Evolutionary conservation across 1,139 yeast genomes (phyloP).

Genomic region (Pichia inconspicua): DNA sequence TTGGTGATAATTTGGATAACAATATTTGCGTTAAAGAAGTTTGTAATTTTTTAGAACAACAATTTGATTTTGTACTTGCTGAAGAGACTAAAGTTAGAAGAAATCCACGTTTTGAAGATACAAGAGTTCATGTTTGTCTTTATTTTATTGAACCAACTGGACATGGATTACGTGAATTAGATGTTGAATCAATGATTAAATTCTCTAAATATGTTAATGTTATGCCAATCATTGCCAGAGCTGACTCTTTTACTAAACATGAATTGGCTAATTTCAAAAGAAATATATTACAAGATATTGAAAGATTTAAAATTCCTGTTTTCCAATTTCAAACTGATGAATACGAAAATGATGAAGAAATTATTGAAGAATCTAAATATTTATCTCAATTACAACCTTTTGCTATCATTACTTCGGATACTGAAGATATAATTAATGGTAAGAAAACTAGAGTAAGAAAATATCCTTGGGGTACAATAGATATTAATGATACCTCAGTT

Average conservation of each 20-base stretch:
- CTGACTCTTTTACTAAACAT: conserved; percentile 45
- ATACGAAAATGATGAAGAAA: conserved; percentile 28
- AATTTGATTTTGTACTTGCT: conserved; percentile 46
- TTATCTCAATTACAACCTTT: conserved; percentile 40
- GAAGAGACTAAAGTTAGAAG: conserved; percentile 58
- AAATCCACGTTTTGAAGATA: conserved; percentile 45
- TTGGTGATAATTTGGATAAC: conserved; percentile 60
- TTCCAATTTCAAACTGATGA: conserved; percentile 41
- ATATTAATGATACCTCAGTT: conserved; percentile 39
- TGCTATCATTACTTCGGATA: conserved; percentile 43
- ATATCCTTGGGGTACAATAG: conserved; percentile 40
- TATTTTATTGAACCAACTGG: conserved; percentile 55
- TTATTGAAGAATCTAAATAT: conserved; percentile 25
- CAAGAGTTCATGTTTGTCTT: conserved; percentile 55
- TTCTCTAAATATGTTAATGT: conserved; percentile 47
- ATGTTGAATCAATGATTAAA: conserved; percentile 42
- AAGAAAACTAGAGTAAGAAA: conserved; percentile 30
- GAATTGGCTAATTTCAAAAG: conserved; percentile 41
- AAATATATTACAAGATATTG: conserved; percentile 38
- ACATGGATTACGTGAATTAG: conserved; percentile 43
- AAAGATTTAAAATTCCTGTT: conserved; percentile 36
- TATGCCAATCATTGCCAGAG: conserved; percentile 49
- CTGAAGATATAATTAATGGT: conserved; percentile 32
- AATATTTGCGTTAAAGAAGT: conserved; percentile 36
- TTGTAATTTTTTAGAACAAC: conserved; percentile 43